Percentiles rank a stretch among this genome's conserved stretches.
Conservation (phyloP, 108 stramenopile genomes). For the Mayamaea pseudoterrestris region DNA sequence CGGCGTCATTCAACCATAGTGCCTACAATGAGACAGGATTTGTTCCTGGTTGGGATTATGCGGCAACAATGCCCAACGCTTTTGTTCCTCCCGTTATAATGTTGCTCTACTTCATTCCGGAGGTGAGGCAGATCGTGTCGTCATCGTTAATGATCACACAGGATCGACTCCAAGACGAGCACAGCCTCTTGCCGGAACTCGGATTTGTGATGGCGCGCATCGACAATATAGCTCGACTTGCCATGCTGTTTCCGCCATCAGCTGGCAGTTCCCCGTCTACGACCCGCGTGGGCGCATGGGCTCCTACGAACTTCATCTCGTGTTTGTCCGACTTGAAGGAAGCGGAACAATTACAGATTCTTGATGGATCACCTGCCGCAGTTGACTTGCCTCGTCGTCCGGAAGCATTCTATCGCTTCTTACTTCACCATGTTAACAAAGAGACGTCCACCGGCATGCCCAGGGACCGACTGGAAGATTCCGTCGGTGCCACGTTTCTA, state of each 20-base stretch:
- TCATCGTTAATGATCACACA: conserved; percentile 17
- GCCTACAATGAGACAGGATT: conserved; percentile 54
- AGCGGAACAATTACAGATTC: conserved; percentile 61
- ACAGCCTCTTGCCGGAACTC: conserved; percentile 45
- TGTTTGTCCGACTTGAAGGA: conserved; percentile 53
- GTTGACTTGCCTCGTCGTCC: conserved; percentile 55
- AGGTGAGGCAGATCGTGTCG: conserved; percentile 39
- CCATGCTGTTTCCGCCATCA: conserved; percentile 38
- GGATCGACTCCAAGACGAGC: background rate
- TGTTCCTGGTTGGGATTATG: conserved; percentile 76
- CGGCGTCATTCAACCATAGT: conserved; percentile 50
- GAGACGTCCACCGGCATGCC: conserved; percentile 20
- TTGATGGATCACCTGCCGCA: conserved; percentile 64
- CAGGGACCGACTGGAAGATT: conserved; percentile 36
- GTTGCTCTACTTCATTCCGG: conserved; percentile 58
- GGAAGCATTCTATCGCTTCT: conserved; percentile 74
- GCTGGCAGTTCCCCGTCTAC: conserved; percentile 4
- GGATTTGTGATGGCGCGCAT: conserved; percentile 73
- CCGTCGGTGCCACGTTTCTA: conserved; percentile 64
- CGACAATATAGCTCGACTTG: conserved; percentile 45
- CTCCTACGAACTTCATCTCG: conserved; percentile 62
- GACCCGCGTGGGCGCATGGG: conserved; percentile 39
- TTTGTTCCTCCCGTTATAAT: conserved; percentile 45
- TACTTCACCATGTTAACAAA: conserved; percentile 64
- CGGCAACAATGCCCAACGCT: conserved; percentile 48